Conservation (phyloP, 208 protist genomes). For the Acanthamoeba healyi region DNA sequence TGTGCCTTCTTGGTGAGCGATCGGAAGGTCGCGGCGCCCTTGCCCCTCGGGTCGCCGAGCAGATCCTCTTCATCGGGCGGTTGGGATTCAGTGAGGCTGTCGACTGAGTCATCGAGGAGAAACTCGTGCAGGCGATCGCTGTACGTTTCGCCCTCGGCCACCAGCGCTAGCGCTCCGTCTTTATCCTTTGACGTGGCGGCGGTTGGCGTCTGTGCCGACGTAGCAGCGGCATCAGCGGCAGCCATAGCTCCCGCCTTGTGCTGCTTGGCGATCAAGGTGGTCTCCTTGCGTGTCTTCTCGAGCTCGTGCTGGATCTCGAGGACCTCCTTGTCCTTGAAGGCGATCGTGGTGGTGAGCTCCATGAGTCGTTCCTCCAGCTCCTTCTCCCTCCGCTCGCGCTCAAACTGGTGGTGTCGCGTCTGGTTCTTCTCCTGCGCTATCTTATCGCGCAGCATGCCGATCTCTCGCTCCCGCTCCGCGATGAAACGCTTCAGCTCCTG, state of each 20-base stretch:
- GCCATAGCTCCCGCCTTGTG: background rate
- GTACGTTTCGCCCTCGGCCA: background rate
- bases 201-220: background rate
- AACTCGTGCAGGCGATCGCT: background rate
- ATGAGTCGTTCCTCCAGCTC: background rate
- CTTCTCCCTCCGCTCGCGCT: background rate
- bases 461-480: background rate
- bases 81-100: background rate
- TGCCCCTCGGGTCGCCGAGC: background rate
- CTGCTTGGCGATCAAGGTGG: background rate
- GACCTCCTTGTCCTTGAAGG: conserved; percentile 12
- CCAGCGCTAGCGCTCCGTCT: background rate
- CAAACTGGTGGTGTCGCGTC: background rate
- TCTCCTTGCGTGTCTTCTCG: background rate
- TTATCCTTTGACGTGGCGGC: background rate
- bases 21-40: background rate
- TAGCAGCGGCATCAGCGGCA: background rate
- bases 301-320: background rate
- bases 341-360: background rate
- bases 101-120: background rate
- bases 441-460: background rate
- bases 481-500: conserved; percentile 11
- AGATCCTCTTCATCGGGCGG: background rate
- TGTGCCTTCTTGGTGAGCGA: background rate
- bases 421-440: conserved; percentile 1